Evolutionary conservation across 768 basidiomycete species (phyloP).

Genomic region (Boletus subparvulus): DNA sequence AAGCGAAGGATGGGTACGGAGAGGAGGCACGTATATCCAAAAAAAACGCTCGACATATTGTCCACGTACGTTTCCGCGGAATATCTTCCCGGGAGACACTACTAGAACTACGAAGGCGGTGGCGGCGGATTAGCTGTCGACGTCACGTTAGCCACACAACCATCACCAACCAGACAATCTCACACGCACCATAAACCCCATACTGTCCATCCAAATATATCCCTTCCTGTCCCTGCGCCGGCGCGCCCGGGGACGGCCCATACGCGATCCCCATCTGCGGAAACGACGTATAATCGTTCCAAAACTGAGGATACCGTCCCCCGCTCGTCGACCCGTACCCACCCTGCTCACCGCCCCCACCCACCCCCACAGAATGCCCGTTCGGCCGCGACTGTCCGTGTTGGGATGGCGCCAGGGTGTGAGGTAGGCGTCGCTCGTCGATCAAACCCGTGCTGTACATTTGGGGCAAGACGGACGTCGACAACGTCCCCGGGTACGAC

Average conservation of each 20-base stretch:
- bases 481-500: conserved; percentile 49
- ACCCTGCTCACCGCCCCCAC: conserved; percentile 5
- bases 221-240: conserved; percentile 19
- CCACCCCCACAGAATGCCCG: conserved; percentile 11
- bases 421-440: conserved; percentile 43
- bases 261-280: conserved; percentile 47
- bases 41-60: neutral
- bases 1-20: neutral
- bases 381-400: conserved; percentile 18
- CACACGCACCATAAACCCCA: conserved; percentile 29
- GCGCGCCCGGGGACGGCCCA: conserved; percentile 13
- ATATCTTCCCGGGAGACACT: neutral
- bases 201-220: conserved; percentile 28
- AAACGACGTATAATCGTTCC: conserved; percentile 56
- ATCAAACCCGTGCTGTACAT: conserved; percentile 72
- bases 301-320: conserved; percentile 50
- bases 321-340: conserved; percentile 23
- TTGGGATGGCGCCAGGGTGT: conserved; percentile 13
- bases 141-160: neutral
- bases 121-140: conserved; percentile 9
- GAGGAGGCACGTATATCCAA: neutral
- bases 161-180: neutral
- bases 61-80: neutral
- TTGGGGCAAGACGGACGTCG: conserved; percentile 73
- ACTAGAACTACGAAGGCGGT: conserved; percentile 2